Evolutionary conservation across 345 rosid genomes (phyloP).

Genomic region (Populus tremula): DNA sequence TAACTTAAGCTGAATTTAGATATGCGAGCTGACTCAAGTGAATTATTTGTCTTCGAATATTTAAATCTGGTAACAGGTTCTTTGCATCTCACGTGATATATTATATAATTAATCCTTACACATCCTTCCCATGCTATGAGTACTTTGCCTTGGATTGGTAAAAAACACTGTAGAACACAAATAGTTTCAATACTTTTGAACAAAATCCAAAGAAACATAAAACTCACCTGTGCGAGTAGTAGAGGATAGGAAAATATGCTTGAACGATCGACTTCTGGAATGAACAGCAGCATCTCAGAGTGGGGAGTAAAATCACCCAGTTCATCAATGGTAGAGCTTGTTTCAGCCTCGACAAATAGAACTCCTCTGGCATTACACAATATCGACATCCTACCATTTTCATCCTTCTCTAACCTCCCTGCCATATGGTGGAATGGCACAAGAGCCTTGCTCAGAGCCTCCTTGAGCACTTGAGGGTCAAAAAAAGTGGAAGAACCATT

Average conservation of each 20-base stretch:
- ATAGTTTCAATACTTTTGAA: too few relatives aligned
- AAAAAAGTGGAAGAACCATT: conserved; percentile 16
- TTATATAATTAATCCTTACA: too few relatives aligned
- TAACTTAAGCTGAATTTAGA: too few relatives aligned
- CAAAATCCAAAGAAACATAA: too few relatives aligned
- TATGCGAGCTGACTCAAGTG: too few relatives aligned
- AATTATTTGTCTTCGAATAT: too few relatives aligned
- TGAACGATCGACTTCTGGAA: conserved; percentile 25
- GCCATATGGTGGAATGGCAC: conserved; percentile 40
- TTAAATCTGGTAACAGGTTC: too few relatives aligned
- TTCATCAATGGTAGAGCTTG: conserved; percentile 18
- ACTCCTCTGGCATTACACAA: conserved; percentile 33
- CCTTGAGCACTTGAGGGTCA: conserved; percentile 17
- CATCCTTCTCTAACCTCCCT: conserved; percentile 27
- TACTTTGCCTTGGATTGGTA: too few relatives aligned
- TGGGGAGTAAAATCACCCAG: conserved; percentile 20
- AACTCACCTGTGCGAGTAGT: conserved; percentile 23
- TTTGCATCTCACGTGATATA: too few relatives aligned
- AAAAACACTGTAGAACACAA: too few relatives aligned
- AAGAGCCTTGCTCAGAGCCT: conserved; percentile 29
- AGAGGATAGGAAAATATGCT: conserved; percentile 30
- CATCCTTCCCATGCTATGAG: too few relatives aligned
- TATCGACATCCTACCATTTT: conserved; percentile 31
- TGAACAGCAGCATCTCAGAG: conserved; percentile 13
- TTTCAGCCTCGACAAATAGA: conserved; percentile 31